Conservation (phyloP, 768 basidiomycete species). For the Suillus bovinus region DNA sequence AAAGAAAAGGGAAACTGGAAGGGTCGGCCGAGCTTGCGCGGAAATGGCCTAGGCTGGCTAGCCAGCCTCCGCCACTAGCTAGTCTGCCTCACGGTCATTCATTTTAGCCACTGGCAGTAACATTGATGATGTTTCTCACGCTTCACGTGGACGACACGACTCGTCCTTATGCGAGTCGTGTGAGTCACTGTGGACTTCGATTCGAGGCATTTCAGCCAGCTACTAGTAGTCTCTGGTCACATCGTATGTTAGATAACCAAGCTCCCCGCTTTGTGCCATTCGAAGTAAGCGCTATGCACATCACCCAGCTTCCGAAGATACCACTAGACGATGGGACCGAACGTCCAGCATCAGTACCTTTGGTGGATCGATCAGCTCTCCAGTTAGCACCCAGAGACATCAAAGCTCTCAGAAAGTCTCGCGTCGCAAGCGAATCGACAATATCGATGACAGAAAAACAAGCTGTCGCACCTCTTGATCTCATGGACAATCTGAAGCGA, state of each 20-base stretch:
- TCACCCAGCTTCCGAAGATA: background rate
- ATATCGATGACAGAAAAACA: slow-evolving; percentile 11
- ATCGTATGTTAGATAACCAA: background rate
- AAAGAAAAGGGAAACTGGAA: background rate
- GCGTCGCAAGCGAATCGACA: slow-evolving; percentile 4
- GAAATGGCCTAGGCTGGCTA: no score
- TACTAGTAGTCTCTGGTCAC: background rate
- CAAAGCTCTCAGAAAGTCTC: background rate
- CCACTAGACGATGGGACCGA: background rate
- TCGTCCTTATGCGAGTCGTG: background rate
- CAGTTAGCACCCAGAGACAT: slow-evolving; percentile 8
- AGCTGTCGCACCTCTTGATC: slow-evolving; percentile 46
- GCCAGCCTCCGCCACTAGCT: slow-evolving; percentile 1
- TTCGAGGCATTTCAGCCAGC: background rate
- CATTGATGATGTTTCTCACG: background rate
- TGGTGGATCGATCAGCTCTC: slow-evolving; percentile 9
- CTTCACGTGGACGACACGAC: background rate
- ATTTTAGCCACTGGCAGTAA: background rate
- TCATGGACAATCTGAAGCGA: slow-evolving; percentile 61
- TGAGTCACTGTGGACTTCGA: background rate
- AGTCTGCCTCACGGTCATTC: background rate
- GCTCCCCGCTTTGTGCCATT: background rate
- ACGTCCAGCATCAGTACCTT: slow-evolving; percentile 16
- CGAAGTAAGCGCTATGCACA: background rate
- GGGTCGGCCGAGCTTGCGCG: background rate